Percentiles rank a stretch among this genome's conserved stretches.
These are phyloP conservation scores for Phlebiopsis flavidoalba DNA, from an alignment of 768 basidiomycete genomes.

Conservation along the genomic window DNA sequence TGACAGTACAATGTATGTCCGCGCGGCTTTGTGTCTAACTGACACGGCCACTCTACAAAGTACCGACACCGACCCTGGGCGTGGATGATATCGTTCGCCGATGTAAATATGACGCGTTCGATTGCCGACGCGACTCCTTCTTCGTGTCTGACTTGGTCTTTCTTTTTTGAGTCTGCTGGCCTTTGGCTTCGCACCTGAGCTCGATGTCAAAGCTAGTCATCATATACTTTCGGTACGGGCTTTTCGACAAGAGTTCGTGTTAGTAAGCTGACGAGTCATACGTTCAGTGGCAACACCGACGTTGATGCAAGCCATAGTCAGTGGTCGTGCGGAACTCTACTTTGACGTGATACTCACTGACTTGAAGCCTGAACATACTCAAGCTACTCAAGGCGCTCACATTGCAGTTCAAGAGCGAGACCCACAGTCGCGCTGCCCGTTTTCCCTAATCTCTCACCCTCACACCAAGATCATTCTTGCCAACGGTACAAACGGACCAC, in stretches of 20 bases:
- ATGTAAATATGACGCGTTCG: slow-evolving; percentile 38
- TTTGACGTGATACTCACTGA: neutral
- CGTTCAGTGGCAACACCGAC: slow-evolving; percentile 68
- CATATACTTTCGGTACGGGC: slow-evolving; percentile 64
- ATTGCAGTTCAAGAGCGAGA: slow-evolving; percentile 47
- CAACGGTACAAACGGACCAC: slow-evolving; percentile 58
- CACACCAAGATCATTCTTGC: slow-evolving; percentile 55
- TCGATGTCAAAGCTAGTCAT: slow-evolving; percentile 75
- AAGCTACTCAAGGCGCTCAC: slow-evolving; percentile 70
- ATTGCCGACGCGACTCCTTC: no score
- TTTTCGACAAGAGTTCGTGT: no score
- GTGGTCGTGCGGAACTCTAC: slow-evolving; percentile 23
- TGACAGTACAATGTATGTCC: no score
- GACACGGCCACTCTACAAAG: no score
- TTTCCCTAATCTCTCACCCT: slow-evolving; percentile 62
- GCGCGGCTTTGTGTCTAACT: no score
- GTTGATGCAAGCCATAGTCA: slow-evolving; percentile 54
- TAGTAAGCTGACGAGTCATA: neutral
- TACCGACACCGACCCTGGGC: slow-evolving; percentile 84
- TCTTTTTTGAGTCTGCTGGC: slow-evolving; percentile 58
- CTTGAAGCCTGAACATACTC: slow-evolving; percentile 59
- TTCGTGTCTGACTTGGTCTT: neutral
- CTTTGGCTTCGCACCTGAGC: slow-evolving; percentile 76
- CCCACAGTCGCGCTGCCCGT: slow-evolving; percentile 46
- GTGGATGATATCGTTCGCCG: slow-evolving; percentile 78